Base-by-base conservation (phyloP, 164 flowering plant genomes). In the Vitis rotundifolia region DNA sequence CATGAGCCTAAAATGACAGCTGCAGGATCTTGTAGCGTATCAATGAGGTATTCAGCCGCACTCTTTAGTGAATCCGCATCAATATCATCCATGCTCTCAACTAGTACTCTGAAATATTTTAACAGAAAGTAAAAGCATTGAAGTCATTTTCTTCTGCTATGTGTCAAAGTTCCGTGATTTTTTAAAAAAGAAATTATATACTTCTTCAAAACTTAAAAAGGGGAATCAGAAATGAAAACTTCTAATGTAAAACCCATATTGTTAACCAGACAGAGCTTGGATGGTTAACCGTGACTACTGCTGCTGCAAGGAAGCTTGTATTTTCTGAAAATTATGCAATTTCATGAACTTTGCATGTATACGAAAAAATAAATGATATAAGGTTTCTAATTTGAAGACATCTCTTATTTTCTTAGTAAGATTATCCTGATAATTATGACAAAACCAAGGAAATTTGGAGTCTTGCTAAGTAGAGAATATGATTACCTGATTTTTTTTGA, bases 1-100 rank as follows among this genome's bases (percentile, higher is more conserved):
- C 84, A 85, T 55, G 99, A 95, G 13, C 98, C 99, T 80, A 95
- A 76, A 18, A 95, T 71, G 49, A 95, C 83, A 11, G 99, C 98
- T 28, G 86, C 93, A 22, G 97, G 99, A 77, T 92, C 97, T 79
- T 87, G 63, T 26, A 92, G 78, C 5, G 71, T 79, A 44, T 80
- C 77, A 26, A 90, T 72, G 29, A 95, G 75, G 81, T 84, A 75
- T 68, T 95, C 98, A 12, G 97, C 97, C 28, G 98, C 98, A 79
- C 86, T 86, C 78, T 88, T 95, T 14, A 95, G 83, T 55, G 99
- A 83, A 78, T 90, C 99, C 37, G 91, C 93, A 79, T 89, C 98
- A 18, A 78, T 66, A 76, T 92, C 94, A 72, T 89, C 97, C 98
- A 95, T 88, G 66, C 65, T 82, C 78, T 91, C 98, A 11, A 95